A percentile compares a stretch with the other conserved stretches of the same genome.
Conservation (phyloP, 441 rosid genomes). For the Isatis lusitanica region DNA sequence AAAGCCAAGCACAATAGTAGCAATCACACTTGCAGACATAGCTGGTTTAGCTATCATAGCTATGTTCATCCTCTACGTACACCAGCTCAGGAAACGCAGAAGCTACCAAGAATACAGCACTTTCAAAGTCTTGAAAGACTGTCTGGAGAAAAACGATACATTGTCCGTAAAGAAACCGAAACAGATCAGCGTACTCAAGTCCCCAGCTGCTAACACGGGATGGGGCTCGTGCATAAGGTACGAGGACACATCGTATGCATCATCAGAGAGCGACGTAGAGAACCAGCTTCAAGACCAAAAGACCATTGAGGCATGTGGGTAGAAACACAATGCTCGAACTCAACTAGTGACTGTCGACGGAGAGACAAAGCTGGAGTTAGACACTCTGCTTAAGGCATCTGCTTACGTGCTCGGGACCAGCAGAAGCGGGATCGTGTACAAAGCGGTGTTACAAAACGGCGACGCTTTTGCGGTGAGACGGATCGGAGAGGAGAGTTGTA, state of each 20-base stretch:
- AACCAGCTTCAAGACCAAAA: constrained; percentile 26
- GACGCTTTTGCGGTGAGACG: constrained; percentile 69
- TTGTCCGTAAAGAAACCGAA: constrained; percentile 5
- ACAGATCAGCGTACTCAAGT: background rate
- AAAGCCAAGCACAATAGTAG: constrained; percentile 60
- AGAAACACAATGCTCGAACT: constrained; percentile 28
- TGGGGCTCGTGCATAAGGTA: constrained; percentile 59
- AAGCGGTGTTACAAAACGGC: constrained; percentile 71
- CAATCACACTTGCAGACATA: constrained; percentile 61
- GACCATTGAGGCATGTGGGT: constrained; percentile 1
- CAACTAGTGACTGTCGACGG: constrained; percentile 60
- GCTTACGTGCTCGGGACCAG: constrained; percentile 60
- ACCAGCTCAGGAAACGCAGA: constrained; percentile 59
- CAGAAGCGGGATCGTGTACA: constrained; percentile 66
- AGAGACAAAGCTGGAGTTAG: constrained; percentile 67
- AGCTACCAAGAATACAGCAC: constrained; percentile 30
- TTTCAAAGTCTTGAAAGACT: constrained; percentile 33
- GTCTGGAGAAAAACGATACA: constrained; percentile 30
- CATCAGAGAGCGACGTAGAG: constrained; percentile 51
- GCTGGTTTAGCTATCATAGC: constrained; percentile 65
- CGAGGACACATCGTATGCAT: constrained; percentile 43
- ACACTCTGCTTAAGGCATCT: constrained; percentile 73
- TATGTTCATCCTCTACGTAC: constrained; percentile 59
- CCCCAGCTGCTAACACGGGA: constrained; percentile 22
- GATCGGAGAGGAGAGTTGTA: constrained; percentile 61